Percentiles rank a stretch among this genome's conserved stretches.
phyloP scores from a whole-genome alignment of 2,329 filamentous ascomycete genomes.

The Colletotrichum liaoningense region DNA sequence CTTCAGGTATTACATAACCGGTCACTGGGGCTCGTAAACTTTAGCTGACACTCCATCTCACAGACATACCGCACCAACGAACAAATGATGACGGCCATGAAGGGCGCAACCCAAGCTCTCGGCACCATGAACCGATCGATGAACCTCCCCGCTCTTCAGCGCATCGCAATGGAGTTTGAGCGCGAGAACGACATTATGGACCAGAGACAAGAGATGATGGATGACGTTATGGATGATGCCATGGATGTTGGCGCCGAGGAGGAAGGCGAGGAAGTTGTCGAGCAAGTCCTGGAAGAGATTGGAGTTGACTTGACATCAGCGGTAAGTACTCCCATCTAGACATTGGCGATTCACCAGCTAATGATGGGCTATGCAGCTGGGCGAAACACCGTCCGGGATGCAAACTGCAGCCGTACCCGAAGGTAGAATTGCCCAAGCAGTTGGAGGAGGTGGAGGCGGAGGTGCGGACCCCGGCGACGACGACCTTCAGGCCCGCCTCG shows the following conservation, averaged over 20 bases:
- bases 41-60: constrained; percentile 27
- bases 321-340: constrained; percentile 64
- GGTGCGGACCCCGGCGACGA: constrained; percentile 79
- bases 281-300: constrained; percentile 96
- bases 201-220: constrained; percentile 99
- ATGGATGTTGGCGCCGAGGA: constrained; percentile 92
- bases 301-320: constrained; percentile 91
- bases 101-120: constrained; percentile 91
- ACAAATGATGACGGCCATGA: constrained; percentile 99
- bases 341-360: constrained; percentile 35
- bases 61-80: constrained; percentile 98
- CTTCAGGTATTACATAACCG: constrained; percentile 76
- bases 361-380: constrained; percentile 70
- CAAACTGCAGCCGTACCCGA: constrained; percentile 80
- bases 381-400: constrained; percentile 88
- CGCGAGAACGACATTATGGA: constrained; percentile 99
- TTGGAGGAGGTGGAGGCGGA: constrained; percentile 74
- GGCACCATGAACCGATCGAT: constrained; percentile 98
- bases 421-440: constrained; percentile 84
- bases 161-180: constrained; percentile 99
- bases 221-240: constrained; percentile 97
- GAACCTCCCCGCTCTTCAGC: constrained; percentile 94
- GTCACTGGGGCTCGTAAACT: background rate
- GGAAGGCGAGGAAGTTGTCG: constrained; percentile 96
- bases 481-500: constrained; percentile 91